These are phyloP conservation scores for Malania oleifera DNA, from an alignment of 164 flowering plant species.

Conservation along the genomic window DNA sequence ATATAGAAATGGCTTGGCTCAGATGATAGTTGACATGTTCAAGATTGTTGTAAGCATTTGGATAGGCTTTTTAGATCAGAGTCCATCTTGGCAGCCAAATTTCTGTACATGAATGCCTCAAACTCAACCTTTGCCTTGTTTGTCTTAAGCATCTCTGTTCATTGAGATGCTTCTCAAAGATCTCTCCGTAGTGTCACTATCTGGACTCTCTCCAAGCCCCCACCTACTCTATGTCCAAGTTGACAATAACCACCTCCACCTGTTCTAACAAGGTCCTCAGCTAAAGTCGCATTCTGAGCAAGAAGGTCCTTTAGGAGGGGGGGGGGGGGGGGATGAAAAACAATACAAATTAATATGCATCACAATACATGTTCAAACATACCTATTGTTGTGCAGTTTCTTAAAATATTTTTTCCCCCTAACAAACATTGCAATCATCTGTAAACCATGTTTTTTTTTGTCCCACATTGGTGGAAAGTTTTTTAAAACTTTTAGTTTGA, in stretches of 20 bases:
- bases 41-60: constrained; percentile 87
- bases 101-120: constrained; percentile 55
- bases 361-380: too few species aligned
- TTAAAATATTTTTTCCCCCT: too few species aligned
- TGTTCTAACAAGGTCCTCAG: constrained; percentile 73
- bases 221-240: constrained; percentile 37
- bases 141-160: constrained; percentile 54
- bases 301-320: constrained; percentile 72
- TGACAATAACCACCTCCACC: constrained; percentile 39
- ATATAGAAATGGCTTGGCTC: constrained; percentile 27
- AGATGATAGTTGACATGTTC: constrained; percentile 70
- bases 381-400: too few species aligned
- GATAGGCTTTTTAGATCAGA: constrained; percentile 81
- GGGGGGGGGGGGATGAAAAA: too few species aligned
- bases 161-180: constrained; percentile 64
- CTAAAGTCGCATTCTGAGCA: constrained; percentile 75
- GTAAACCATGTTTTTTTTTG: too few species aligned
- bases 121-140: constrained; percentile 69
- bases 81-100: constrained; percentile 64
- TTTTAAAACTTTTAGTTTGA: too few species aligned
- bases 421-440: too few species aligned
- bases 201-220: constrained; percentile 66
- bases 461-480: too few species aligned
- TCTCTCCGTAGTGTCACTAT: constrained; percentile 64
- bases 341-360: too few species aligned